Evolutionary conservation across 1,139 yeast genomes (phyloP).

Genomic region (Pneumocystis jirovecii): DNA sequence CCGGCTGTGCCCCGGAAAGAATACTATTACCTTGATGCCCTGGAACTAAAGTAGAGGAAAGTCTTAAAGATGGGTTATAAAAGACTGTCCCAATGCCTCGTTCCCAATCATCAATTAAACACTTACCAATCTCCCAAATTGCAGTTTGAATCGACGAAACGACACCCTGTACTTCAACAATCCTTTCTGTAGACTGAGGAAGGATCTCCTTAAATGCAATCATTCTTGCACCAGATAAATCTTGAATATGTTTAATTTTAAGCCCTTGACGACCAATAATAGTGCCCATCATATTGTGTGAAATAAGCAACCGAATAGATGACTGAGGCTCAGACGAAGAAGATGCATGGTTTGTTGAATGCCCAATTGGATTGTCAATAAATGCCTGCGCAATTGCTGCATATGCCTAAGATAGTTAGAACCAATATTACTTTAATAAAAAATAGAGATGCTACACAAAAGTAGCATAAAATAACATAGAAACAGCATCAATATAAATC

Average conservation of each 20-base stretch:
- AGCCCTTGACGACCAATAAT: slow-evolving; percentile 76
- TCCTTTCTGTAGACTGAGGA: slow-evolving; percentile 72
- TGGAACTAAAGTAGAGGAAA: slow-evolving; percentile 7
- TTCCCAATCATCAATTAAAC: slow-evolving; percentile 56
- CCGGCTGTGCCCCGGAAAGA: not conserved
- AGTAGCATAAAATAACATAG: not conserved
- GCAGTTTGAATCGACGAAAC: slow-evolving; percentile 49
- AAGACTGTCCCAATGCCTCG: slow-evolving; percentile 47
- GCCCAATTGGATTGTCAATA: slow-evolving; percentile 24
- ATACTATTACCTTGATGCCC: not conserved
- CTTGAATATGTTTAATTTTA: slow-evolving; percentile 70
- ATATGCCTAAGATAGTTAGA: slow-evolving; percentile 37
- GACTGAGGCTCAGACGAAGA: slow-evolving; percentile 20
- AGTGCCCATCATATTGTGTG: slow-evolving; percentile 82
- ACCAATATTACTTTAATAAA: too few relatives aligned
- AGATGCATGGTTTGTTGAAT: slow-evolving; percentile 18
- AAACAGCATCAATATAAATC: not conserved
- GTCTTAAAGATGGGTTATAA: slow-evolving; percentile 36
- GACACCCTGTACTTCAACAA: slow-evolving; percentile 77
- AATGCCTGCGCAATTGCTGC: slow-evolving; percentile 34
- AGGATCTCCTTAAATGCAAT: slow-evolving; percentile 78
- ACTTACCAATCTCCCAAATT: slow-evolving; percentile 49
- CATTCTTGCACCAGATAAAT: slow-evolving; percentile 55
- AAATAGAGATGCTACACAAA: too few relatives aligned
- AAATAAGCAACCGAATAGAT: slow-evolving; percentile 51